A percentile compares a stretch with the other conserved stretches of the same genome.
phyloP scores from a whole-genome alignment of 75 land plant genomes.

The Selaginella tamariscina region DNA sequence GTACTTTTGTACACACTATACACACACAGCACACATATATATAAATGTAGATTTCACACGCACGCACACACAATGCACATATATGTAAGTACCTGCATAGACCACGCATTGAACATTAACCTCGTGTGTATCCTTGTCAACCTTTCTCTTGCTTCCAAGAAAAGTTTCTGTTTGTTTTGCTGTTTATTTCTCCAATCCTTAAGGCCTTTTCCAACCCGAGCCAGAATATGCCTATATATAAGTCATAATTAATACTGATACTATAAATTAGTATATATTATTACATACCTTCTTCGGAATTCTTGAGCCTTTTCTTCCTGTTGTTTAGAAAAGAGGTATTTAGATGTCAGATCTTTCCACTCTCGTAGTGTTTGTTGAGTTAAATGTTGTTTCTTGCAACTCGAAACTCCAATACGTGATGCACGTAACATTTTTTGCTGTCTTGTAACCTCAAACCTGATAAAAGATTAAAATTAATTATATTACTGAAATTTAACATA shows the following conservation, averaged over 20 bases:
- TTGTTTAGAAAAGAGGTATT: background rate
- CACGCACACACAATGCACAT: too few relatives aligned
- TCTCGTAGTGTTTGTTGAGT: background rate
- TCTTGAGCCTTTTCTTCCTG: background rate
- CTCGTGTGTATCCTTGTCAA: slow-evolving; percentile 2
- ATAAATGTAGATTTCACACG: background rate
- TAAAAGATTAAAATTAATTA: background rate
- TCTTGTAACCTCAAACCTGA: background rate
- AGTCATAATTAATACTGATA: too few relatives aligned
- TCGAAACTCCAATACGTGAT: background rate
- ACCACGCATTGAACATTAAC: slow-evolving; percentile 10
- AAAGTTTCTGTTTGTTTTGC: slow-evolving; percentile 10
- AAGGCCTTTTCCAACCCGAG: background rate
- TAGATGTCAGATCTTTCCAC: background rate
- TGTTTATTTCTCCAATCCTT: slow-evolving; percentile 7
- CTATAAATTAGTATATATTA: too few relatives aligned
- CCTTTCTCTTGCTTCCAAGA: slow-evolving; percentile 4
- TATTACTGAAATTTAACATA: too few relatives aligned
- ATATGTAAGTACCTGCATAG: background rate
- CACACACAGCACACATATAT: background rate
- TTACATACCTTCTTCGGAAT: background rate
- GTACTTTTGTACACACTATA: background rate
- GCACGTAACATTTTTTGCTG: background rate
- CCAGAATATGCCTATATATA: too few relatives aligned
- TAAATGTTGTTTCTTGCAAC: background rate